Evolutionary conservation across 495 filamentous ascomycete species (phyloP), one percentile per base, ranked within the genome.

Genomic region (Hyaloscypha bicolor): DNA sequence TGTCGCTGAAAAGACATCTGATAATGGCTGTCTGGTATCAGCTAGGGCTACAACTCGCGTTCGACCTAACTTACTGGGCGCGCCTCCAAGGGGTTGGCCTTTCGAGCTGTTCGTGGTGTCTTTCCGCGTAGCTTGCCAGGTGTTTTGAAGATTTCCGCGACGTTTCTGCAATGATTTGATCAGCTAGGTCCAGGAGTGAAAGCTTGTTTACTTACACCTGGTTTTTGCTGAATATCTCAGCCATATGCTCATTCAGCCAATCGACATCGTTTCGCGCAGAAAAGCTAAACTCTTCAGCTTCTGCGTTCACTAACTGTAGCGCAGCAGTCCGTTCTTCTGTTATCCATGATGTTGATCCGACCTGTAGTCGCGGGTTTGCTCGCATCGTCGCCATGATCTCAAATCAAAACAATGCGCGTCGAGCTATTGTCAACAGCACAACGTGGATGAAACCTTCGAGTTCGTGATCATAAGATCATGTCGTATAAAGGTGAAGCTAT

Each of bases 211-310:
- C 69, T 33, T 70, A 74, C 72, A 93, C 83, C 77, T 94, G 88
- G 75, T 91, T 91, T 70, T 89, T 88, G 70, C 87, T 91, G 75
- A 98, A 96, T 65, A 97, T 92, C 69, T 96, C 92, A 33, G 87
- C 87, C 94, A 97, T 97, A 77, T 97, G 94, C 78, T 97, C 94
- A 73, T 97, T 97, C 71, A 97, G 79, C 93, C 94, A 97, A 71
- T 95, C 94, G 74, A 97, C 80, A 72, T 98, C 94, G 79, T 96
- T 93, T 52, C 90, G 87, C 67, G 90, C 93, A 0, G 92, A 89
- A 78, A 91, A 98, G 60, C 91, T 86, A 73, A 97, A 93, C 76
- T 96, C 93, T 68, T 97, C 93, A 59, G 91, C 81, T 76, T 98
- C 95, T 29, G 79, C 76, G 25, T 81, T 72, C n/a, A 76, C 82